Conservation (phyloP, 805 yeast genomes). For the Cyberlindnera mycetangii region DNA sequence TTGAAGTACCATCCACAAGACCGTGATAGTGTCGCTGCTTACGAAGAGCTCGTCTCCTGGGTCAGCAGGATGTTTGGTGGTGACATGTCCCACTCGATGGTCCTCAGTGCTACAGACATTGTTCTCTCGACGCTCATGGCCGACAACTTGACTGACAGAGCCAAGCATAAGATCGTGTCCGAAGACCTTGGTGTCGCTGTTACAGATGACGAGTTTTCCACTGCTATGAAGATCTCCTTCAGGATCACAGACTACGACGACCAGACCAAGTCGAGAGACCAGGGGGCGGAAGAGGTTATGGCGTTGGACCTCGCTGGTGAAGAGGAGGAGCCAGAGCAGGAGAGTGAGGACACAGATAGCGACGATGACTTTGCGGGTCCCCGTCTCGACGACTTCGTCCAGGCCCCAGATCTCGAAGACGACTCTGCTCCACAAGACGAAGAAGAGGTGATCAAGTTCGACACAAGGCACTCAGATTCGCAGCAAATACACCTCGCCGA, state of each 20-base stretch:
- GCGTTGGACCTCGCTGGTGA: constrained; percentile 31
- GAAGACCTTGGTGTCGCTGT: constrained; percentile 38
- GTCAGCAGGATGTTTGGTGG: constrained; percentile 52
- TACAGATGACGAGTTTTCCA: constrained; percentile 29
- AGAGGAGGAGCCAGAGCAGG: constrained; percentile 29
- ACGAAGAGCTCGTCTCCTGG: constrained; percentile 59
- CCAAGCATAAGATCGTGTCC: constrained; percentile 46
- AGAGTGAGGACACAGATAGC: constrained; percentile 29
- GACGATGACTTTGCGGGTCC: constrained; percentile 36
- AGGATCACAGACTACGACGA: constrained; percentile 48
- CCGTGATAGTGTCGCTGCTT: constrained; percentile 45
- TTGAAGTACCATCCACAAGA: constrained; percentile 63
- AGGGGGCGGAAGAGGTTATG: constrained; percentile 38
- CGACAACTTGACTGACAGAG: constrained; percentile 40
- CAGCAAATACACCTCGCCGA: constrained; percentile 33
- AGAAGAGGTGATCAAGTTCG: constrained; percentile 22
- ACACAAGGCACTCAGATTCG: constrained; percentile 12
- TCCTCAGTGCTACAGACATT: constrained; percentile 70
- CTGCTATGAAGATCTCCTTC: constrained; percentile 36
- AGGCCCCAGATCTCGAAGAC: constrained; percentile 23
- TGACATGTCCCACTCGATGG: constrained; percentile 74
- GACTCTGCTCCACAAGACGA: constrained; percentile 21
- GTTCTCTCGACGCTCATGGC: constrained; percentile 52
- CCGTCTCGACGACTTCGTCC: constrained; percentile 27
- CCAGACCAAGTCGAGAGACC: constrained; percentile 32